A percentile compares a stretch with the other conserved stretches of the same genome.
These are phyloP conservation scores for Sporobolomyces phaffii DNA, from an alignment of 768 basidiomycete species.

Conservation along the genomic window DNA sequence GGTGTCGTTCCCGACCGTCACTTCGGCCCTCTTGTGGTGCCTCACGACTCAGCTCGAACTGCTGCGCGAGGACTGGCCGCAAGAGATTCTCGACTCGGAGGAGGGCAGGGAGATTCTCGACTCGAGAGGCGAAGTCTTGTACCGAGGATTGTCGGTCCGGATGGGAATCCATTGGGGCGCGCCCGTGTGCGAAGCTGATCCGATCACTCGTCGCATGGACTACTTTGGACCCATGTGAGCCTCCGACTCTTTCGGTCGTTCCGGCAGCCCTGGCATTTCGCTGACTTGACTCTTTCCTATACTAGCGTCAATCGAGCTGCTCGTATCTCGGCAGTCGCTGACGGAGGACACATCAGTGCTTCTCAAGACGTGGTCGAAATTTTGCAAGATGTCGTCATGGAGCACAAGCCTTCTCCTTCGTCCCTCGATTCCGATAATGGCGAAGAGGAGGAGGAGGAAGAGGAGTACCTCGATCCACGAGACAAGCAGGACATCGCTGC, in stretches of 20 bases:
- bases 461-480: slow-evolving; percentile 43
- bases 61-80: slow-evolving; percentile 76
- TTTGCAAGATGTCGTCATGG: slow-evolving; percentile 54
- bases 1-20: slow-evolving; percentile 87
- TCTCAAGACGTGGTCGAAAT: slow-evolving; percentile 65
- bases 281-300: background rate
- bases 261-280: background rate
- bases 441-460: slow-evolving; percentile 41
- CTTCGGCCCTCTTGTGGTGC: slow-evolving; percentile 83
- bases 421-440: slow-evolving; percentile 50
- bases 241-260: background rate
- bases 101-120: slow-evolving; percentile 71
- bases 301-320: slow-evolving; percentile 65
- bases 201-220: slow-evolving; percentile 84
- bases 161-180: slow-evolving; percentile 95
- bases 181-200: slow-evolving; percentile 85
- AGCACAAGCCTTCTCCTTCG: slow-evolving; percentile 57
- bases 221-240: slow-evolving; percentile 34
- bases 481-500: slow-evolving; percentile 58
- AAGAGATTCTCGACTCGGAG: slow-evolving; percentile 84
- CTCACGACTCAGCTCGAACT: slow-evolving; percentile 77
- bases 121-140: slow-evolving; percentile 59
- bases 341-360: slow-evolving; percentile 89
- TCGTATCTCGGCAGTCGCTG: slow-evolving; percentile 71
- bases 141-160: slow-evolving; percentile 82